Conservation (phyloP, 306 rosid species). For the Malus sylvestris region DNA sequence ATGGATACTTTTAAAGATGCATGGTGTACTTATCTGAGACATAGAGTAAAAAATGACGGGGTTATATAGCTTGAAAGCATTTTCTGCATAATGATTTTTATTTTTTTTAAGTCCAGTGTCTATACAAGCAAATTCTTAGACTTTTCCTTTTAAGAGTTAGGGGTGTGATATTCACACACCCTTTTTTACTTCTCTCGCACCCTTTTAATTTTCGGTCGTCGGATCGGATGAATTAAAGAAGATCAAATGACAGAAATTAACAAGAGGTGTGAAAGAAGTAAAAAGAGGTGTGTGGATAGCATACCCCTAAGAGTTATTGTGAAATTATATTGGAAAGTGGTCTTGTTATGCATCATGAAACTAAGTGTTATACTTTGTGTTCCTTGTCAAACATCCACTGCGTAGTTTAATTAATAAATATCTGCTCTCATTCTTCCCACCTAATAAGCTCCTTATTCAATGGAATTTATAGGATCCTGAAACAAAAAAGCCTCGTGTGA, state of each 20-base stretch:
- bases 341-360: not conserved
- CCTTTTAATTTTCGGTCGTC: too few relatives aligned
- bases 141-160: not conserved
- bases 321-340: not conserved
- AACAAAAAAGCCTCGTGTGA: slow-evolving; percentile 77
- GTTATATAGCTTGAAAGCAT: not conserved
- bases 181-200: too few relatives aligned
- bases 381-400: not conserved
- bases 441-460: slow-evolving; percentile 13
- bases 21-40: not conserved
- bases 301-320: too few relatives aligned
- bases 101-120: not conserved
- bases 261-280: too few relatives aligned
- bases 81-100: not conserved
- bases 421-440: not conserved
- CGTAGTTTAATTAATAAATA: not conserved
- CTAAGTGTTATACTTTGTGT: too few relatives aligned
- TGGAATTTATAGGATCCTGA: slow-evolving; percentile 63
- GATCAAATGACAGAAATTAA: too few relatives aligned
- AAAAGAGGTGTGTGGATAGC: too few relatives aligned
- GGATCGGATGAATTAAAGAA: too few relatives aligned
- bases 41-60: not conserved
- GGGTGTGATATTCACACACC: too few relatives aligned
- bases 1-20: not conserved
- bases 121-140: not conserved